These are phyloP conservation scores for Plantago lanceolata DNA, from an alignment of 305 asterid genomes.

Conservation along the genomic window DNA sequence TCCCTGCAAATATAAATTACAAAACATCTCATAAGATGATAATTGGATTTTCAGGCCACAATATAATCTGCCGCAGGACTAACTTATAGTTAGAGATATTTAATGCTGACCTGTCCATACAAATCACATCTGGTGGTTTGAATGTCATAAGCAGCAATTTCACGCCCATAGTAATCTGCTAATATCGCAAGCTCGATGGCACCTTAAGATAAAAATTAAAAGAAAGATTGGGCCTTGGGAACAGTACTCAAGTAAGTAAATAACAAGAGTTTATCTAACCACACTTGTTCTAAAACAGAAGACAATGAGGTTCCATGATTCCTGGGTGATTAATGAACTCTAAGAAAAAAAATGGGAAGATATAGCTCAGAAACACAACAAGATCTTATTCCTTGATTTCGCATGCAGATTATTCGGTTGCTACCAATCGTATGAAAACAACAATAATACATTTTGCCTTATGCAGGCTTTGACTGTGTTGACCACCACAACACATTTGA, in stretches of 20 bases:
- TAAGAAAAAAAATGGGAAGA: not conserved
- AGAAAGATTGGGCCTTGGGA: conserved; percentile 15
- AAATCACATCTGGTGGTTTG: conserved; percentile 90
- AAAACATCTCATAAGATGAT: conserved; percentile 17
- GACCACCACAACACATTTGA: no score
- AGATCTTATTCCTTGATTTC: not conserved
- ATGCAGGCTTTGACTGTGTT: no score
- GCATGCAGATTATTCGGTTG: not conserved
- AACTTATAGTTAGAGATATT: conserved; percentile 14
- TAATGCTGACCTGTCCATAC: conserved; percentile 75
- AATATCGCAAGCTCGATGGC: conserved; percentile 91
- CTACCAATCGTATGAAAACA: not conserved
- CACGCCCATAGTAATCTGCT: conserved; percentile 68
- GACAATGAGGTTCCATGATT: conserved; percentile 1
- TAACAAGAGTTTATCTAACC: not conserved
- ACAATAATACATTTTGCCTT: no score
- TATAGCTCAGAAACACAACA: conserved; percentile 9
- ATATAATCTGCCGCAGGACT: not conserved
- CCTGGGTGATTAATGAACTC: conserved; percentile 6
- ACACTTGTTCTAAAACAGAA: not conserved
- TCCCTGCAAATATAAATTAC: conserved; percentile 40
- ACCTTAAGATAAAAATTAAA: conserved; percentile 42
- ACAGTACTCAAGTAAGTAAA: not conserved
- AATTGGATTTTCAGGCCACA: conserved; percentile 6
- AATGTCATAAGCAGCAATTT: conserved; percentile 93